These are phyloP conservation scores for Malus hybrid DNA, from an alignment of 331 rosid genomes.

Conservation along the genomic window DNA sequence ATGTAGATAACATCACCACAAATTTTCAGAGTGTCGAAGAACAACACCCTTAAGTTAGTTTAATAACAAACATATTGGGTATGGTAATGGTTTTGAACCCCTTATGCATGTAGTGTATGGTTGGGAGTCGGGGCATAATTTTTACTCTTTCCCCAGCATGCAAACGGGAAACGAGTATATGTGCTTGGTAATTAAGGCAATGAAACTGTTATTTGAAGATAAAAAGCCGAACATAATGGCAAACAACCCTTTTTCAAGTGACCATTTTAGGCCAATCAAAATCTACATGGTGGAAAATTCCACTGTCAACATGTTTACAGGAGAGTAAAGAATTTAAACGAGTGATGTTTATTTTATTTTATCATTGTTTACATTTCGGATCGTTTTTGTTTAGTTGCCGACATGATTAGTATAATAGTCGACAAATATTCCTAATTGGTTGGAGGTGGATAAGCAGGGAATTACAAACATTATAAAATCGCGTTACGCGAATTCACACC, in stretches of 20 bases:
- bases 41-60: background rate
- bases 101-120: background rate
- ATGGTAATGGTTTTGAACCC: background rate
- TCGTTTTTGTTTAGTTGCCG: background rate
- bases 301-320: background rate
- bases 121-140: too few relatives aligned
- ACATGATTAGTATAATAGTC: conserved; percentile 5
- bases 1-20: too few relatives aligned
- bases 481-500: background rate
- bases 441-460: conserved; percentile 12
- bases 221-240: background rate
- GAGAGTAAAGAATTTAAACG: background rate
- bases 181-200: background rate
- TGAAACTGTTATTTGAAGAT: background rate
- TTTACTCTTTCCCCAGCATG: background rate
- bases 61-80: background rate
- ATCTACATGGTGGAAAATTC: background rate
- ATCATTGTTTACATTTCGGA: background rate
- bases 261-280: background rate
- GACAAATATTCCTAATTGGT: background rate
- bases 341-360: too few relatives aligned
- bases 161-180: background rate
- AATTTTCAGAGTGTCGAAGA: too few relatives aligned
- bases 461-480: background rate
- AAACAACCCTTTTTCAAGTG: background rate